A percentile compares a stretch with the other conserved stretches of the same genome.
Conservation (phyloP, 495 filamentous ascomycete species). For the Aspergillus cavernicola region DNA sequence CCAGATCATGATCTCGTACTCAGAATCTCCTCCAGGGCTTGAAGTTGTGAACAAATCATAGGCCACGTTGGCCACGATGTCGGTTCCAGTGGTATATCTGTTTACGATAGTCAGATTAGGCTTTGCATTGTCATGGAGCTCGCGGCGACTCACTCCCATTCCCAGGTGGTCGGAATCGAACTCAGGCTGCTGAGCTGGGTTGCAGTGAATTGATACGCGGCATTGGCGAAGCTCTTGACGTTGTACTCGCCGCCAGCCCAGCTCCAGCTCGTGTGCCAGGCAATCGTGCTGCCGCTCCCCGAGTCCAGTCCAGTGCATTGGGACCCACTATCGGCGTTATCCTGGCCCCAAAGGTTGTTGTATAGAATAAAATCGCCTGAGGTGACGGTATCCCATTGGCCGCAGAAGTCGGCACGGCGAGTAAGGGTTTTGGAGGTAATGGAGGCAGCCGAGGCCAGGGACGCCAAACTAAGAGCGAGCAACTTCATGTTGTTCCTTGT, state of each 20-base stretch:
- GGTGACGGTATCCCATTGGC: constrained; percentile 42
- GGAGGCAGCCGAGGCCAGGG: constrained; percentile 30
- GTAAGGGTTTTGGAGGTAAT: constrained; percentile 37
- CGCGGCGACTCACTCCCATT: constrained; percentile 46
- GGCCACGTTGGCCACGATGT: constrained; percentile 58
- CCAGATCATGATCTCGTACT: constrained; percentile 75
- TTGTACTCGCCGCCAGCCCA: constrained; percentile 49
- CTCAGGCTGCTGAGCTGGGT: constrained; percentile 47
- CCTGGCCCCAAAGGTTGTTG: constrained; percentile 53
- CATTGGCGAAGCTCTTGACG: constrained; percentile 62
- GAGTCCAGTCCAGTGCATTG: constrained; percentile 57
- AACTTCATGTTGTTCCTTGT: constrained; percentile 32
- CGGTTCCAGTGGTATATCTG: constrained; percentile 53
- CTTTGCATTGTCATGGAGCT: background rate
- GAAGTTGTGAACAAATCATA: constrained; percentile 62
- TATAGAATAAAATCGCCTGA: constrained; percentile 50
- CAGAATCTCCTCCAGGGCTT: constrained; percentile 36
- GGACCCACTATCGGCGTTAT: constrained; percentile 40
- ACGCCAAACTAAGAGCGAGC: constrained; percentile 29
- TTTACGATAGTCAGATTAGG: background rate
- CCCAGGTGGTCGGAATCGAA: constrained; percentile 49
- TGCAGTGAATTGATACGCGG: constrained; percentile 39
- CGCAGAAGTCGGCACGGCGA: constrained; percentile 46
- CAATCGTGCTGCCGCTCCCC: constrained; percentile 39
- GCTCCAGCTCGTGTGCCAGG: constrained; percentile 56